phyloP scores from a whole-genome alignment of 352 stramenopile genomes.

The Phytophthora tubulina region DNA sequence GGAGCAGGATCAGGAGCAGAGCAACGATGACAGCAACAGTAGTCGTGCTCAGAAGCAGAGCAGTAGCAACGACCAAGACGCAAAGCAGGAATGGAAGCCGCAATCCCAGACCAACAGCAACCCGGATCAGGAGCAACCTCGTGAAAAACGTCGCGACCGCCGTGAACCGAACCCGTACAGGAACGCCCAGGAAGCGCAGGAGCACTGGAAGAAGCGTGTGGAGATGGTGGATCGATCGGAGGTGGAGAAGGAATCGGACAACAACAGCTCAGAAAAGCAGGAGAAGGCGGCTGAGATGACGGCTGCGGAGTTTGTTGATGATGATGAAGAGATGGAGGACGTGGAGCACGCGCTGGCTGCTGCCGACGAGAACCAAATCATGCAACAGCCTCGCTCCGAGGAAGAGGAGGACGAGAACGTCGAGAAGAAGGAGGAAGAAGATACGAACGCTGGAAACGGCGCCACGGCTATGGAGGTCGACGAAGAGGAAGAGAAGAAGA shows the following conservation, averaged over 20 bases:
- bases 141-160: conserved; percentile 82
- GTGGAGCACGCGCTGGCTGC: conserved; percentile 72
- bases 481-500: conserved; percentile 60
- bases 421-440: conserved; percentile 54
- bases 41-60: conserved; percentile 61
- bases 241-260: conserved; percentile 51
- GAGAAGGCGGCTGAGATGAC: conserved; percentile 53
- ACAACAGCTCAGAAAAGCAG: conserved; percentile 46
- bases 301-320: conserved; percentile 74
- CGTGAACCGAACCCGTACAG: conserved; percentile 96
- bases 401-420: conserved; percentile 62
- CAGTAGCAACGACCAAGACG: conserved; percentile 66
- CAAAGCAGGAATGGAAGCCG: conserved; percentile 64
- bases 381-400: conserved; percentile 60
- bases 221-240: conserved; percentile 82
- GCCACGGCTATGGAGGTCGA: conserved; percentile 75
- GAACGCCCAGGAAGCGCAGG: conserved; percentile 94
- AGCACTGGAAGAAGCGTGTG: conserved; percentile 98
- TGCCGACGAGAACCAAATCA: conserved; percentile 73
- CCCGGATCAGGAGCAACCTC: conserved; percentile 53
- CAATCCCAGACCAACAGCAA: conserved; percentile 57
- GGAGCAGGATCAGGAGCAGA: conserved; percentile 64
- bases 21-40: conserved; percentile 66
- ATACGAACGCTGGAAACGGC: conserved; percentile 47
- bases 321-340: conserved; percentile 73